These are phyloP conservation scores for Cymbopogon citratus DNA, from an alignment of 176 grass and related monocot species.

Conservation along the genomic window DNA sequence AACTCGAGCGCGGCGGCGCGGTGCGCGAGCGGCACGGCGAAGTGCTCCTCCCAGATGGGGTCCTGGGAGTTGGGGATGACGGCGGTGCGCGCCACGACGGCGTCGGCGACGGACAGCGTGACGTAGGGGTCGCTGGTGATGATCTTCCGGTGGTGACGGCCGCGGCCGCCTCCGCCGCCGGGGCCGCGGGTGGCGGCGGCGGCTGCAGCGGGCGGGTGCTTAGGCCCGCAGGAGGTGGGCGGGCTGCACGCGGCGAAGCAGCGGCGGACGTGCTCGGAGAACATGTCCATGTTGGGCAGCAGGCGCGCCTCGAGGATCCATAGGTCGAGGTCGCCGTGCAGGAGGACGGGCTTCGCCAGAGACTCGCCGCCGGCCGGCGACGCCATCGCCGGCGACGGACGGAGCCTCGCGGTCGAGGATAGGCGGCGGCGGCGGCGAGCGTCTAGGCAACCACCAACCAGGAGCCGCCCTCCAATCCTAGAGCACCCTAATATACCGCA, in stretches of 20 bases:
- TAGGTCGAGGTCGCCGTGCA: constrained; percentile 87
- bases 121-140: constrained; percentile 98
- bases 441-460: not conserved
- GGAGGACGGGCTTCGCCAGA: constrained; percentile 43
- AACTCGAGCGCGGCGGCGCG: constrained; percentile 48
- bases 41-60: constrained; percentile 67
- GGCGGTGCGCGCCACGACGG: constrained; percentile 76
- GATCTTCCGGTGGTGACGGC: constrained; percentile 41
- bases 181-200: not conserved
- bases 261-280: constrained; percentile 72
- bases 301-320: constrained; percentile 65
- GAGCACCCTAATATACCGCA: not conserved
- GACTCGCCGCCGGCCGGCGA: constrained; percentile 29
- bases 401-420: not conserved
- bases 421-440: not conserved
- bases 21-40: constrained; percentile 83
- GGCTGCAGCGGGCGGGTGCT: not conserved
- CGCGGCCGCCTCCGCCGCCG: not conserved
- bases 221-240: constrained; percentile 24
- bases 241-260: constrained; percentile 52
- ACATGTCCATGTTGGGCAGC: constrained; percentile 97
- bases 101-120: constrained; percentile 60
- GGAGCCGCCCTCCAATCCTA: not conserved
- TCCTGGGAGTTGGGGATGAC: constrained; percentile 75
- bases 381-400: constrained; percentile 38